Base-by-base conservation (phyloP, 2,329 filamentous ascomycete species). In the Coleophoma eucalyptorum region DNA sequence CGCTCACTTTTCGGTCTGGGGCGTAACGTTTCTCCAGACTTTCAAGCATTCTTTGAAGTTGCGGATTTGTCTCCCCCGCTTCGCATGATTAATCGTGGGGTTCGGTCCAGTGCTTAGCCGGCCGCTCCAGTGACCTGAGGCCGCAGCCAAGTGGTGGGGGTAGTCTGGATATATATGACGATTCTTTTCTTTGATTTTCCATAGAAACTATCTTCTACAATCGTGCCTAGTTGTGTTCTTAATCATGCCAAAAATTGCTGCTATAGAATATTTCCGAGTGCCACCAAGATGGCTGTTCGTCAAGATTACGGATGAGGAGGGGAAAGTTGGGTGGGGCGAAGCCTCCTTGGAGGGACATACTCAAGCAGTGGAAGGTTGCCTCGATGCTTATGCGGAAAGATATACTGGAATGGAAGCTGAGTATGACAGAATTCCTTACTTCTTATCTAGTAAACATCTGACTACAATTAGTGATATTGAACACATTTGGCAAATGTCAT, bases 251-350 rank as follows among this genome's bases (percentile, higher is more conserved):
- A 83, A 80, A 56, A 88, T 89, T 61, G 74, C 77, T 53, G 75
- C 63, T 20, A 83, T 90, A 42, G 86, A 89, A 59, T 89, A 90
- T 63, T 90, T 90, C 64, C 79, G 87, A 16, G 82, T 90, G 8
- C 83, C 84, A 43, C 87, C 87, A 15, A 75, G 87, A 41, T 91
- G 87, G 87, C 74, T 91, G 1, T 89, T 90, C 57, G 87, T 90
- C 58, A 91, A 90, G 65, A 79, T 91, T 55, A 83, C 79, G 1
- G 86, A 90, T 62, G 80, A 83, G 33, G 74, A 76, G 2, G 85
- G 80, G 3, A 74, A 80, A 32, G 71, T 76, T 46, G 87, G 87
- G 7, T 90, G 87, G 87, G 87, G 87, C 16, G 87, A 90, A 64
- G 86, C 83, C 0, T 86, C 85, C 0, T 69, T 91, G 0, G 87